Evolutionary conservation across 345 rosid species (phyloP), one percentile per base, ranked within the genome.

Genomic region (Populus nigra): DNA sequence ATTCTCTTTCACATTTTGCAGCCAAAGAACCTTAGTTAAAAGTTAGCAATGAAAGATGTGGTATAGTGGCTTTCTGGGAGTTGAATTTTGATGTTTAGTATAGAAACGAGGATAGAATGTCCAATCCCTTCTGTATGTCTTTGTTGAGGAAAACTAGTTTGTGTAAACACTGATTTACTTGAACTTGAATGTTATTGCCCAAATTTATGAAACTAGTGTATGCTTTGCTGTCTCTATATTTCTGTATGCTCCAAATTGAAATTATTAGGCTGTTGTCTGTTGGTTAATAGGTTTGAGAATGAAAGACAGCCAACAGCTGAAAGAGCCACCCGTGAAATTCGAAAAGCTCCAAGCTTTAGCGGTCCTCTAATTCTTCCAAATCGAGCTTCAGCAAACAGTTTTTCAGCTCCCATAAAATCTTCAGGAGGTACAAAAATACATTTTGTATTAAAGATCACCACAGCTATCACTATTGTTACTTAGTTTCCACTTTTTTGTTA

Each of bases 351-450:
- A 33, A 94, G 97, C 86, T 90, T 96, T 83, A 96, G 99, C 77
- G 99, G 99, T 81, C 99, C 98, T 49, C 82, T 94, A 81, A 90
- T 84, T 91, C 99, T 96, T 84, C 87, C 99, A 71, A 96, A 84
- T 73, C 89, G 97, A 78, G 99, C 99, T 81, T 96, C 99, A 38
- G 93, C 99, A 65, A 96, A 96, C 85, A 96, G 99, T 73, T 85
- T 94, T 79, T 96, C 99, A 73, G 99, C 98, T 87, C 99, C 99
- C 29, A 92, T 89, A 59, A 96, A 94, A 81, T 90, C 94, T 78
- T 92, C 99, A 38, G 94, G 89, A 91, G 99, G 99, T 93, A 85
- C 79, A 65, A 47, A 41, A 49, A 62, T 59, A 3, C 31, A 41
- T 20, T 63, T 35, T 20, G 45, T 55, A 61, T 73, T 70, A 12